These are phyloP conservation scores for Chalaropsis ovoidea DNA, from an alignment of 2,329 filamentous ascomycete genomes.

Conservation along the genomic window DNA sequence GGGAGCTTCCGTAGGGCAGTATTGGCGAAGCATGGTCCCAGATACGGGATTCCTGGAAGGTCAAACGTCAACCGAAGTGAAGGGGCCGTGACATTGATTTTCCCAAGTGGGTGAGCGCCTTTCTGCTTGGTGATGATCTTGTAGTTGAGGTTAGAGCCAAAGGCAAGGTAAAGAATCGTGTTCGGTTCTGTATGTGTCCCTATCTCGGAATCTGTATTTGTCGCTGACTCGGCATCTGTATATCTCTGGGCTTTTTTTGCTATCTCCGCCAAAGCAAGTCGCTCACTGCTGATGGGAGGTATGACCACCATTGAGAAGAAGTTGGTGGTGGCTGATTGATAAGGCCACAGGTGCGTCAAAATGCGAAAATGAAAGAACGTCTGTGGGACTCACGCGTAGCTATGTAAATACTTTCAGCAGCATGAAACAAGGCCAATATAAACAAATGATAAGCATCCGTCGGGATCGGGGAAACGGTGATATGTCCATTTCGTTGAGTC, in stretches of 20 bases:
- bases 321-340: neutral
- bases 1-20: conserved; percentile 51
- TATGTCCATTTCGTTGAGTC: neutral
- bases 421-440: neutral
- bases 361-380: neutral
- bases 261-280: conserved; percentile 32
- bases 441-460: neutral
- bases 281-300: conserved; percentile 32
- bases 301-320: neutral
- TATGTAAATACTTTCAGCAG: conserved; percentile 4
- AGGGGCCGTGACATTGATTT: conserved; percentile 73
- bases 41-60: conserved; percentile 73
- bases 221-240: conserved; percentile 21
- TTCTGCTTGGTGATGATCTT: conserved; percentile 69
- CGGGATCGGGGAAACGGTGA: too few relatives aligned
- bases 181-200: conserved; percentile 19
- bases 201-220: conserved; percentile 17
- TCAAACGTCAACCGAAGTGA: conserved; percentile 71
- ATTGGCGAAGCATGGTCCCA: conserved; percentile 88
- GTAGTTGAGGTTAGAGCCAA: conserved; percentile 78
- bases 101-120: conserved; percentile 69
- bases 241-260: conserved; percentile 28
- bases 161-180: conserved; percentile 72
- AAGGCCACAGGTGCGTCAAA: neutral
- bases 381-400: neutral